Conservation (phyloP, 495 filamentous ascomycete species). For the Usnea hakonensis region DNA sequence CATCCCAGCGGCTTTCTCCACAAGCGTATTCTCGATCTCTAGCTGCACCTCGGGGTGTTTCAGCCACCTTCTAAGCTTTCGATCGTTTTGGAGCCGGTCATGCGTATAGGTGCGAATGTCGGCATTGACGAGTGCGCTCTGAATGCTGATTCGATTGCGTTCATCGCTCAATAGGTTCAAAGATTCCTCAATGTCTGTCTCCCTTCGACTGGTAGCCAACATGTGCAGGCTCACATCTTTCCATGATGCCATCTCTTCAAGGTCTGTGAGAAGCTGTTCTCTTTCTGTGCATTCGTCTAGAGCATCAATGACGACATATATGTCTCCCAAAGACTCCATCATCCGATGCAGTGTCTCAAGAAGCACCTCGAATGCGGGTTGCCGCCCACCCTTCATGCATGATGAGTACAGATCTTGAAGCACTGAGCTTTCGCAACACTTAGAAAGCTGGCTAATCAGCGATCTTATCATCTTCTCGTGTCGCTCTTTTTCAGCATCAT, state of each 20-base stretch:
- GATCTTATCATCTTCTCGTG: neutral
- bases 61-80: slow-evolving; percentile 28
- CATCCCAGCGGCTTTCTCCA: slow-evolving; percentile 31
- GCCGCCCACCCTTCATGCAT: no score
- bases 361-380: neutral
- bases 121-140: slow-evolving; percentile 18
- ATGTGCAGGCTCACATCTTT: neutral
- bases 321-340: neutral
- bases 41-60: slow-evolving; percentile 14
- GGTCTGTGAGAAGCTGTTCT: neutral
- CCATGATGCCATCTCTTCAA: neutral
- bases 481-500: neutral
- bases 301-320: neutral
- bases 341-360: neutral
- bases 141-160: neutral
- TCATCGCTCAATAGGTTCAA: neutral
- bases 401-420: neutral
- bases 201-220: neutral
- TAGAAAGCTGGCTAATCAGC: neutral
- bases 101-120: slow-evolving; percentile 32
- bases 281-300: neutral
- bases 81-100: slow-evolving; percentile 25
- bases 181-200: neutral
- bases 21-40: slow-evolving; percentile 26
- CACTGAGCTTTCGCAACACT: no score